Base-by-base conservation (phyloP, 2,329 filamentous ascomycete genomes). In the Aspergillus melleus region DNA sequence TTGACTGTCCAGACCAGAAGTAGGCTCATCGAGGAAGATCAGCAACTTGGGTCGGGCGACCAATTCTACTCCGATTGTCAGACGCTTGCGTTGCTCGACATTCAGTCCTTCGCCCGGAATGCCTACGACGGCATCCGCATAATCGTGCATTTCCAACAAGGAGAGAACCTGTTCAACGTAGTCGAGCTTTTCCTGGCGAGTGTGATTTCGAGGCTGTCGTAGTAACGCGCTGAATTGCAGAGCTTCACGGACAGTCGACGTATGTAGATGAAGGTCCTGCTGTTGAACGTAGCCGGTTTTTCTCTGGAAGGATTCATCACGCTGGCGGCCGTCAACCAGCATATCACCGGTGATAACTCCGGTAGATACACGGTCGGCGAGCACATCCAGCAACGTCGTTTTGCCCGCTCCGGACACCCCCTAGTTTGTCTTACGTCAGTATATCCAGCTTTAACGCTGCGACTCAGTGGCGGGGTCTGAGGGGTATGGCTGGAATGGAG, bases 41-140 rank as follows among this genome's bases (percentile, higher is more conserved):
- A 96, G 81, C 54, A 96, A 82, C n/a, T 89, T 87, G 6, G 93
- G 93, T 79, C 93, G 96, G 2, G 92, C 92, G 36, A 91, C 92
- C 29, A 97, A 83, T 72, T 97, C 93, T n/a, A 96, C 92, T 74
- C 92, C 92, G 63, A 96, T 96, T 1, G 91, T 96, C 8, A 96
- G 82, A 66, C 90, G 88, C 69, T 87, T 87, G 14, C 85, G 79
- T 69, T 87, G 85, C 69, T 87, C 85, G 39, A 84, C 79, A 60
- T 83, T 84, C 46, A 84, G 75, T 71, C 81, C 92, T 78, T 94
- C 90, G 52, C 92, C 92, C 1, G 90, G 90, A 24, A 91, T 87
- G 79, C 92, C 92, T 54, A 96, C 90, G 46, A 96, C 83, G 9
- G 92, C 92, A 68, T 95, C 91, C n/a, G 91, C 90, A 66, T 93